Conservation (phyloP, 495 filamentous ascomycete species). For the Glarea lozoyensis region DNA sequence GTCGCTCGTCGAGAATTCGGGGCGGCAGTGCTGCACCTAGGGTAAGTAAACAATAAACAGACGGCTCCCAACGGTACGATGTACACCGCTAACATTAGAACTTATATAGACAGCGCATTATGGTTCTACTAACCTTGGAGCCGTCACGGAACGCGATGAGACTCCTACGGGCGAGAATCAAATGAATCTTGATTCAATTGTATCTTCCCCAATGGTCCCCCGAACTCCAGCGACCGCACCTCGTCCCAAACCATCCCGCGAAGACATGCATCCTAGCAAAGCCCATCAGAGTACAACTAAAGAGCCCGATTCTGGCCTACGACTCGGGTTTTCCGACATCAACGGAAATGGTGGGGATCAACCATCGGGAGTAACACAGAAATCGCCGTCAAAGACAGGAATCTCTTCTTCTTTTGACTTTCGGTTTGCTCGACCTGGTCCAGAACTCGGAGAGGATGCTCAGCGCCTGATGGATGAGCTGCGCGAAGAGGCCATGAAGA, state of each 20-base stretch:
- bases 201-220: constrained; percentile 15
- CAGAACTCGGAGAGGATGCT: constrained; percentile 65
- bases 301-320: constrained; percentile 54
- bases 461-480: constrained; percentile 70
- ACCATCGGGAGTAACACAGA: constrained; percentile 23
- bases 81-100: neutral
- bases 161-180: constrained; percentile 7
- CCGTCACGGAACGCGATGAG: constrained; percentile 19
- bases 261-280: constrained; percentile 76
- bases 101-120: constrained; percentile 8
- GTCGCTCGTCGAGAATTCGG: constrained; percentile 18
- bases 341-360: constrained; percentile 21
- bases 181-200: constrained; percentile 13
- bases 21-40: constrained; percentile 18
- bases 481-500: constrained; percentile 56
- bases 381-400: constrained; percentile 40
- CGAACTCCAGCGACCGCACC: constrained; percentile 18
- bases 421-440: constrained; percentile 47
- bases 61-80: neutral
- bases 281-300: constrained; percentile 62
- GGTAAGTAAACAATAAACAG: constrained; percentile 8
- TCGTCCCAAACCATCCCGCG: constrained; percentile 41
- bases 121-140: constrained; percentile 13
- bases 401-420: constrained; percentile 65
- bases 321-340: constrained; percentile 61